Evolutionary conservation across 208 protist species (phyloP), one percentile per base, ranked within the genome.

Genomic region (Leishmania arabica): DNA sequence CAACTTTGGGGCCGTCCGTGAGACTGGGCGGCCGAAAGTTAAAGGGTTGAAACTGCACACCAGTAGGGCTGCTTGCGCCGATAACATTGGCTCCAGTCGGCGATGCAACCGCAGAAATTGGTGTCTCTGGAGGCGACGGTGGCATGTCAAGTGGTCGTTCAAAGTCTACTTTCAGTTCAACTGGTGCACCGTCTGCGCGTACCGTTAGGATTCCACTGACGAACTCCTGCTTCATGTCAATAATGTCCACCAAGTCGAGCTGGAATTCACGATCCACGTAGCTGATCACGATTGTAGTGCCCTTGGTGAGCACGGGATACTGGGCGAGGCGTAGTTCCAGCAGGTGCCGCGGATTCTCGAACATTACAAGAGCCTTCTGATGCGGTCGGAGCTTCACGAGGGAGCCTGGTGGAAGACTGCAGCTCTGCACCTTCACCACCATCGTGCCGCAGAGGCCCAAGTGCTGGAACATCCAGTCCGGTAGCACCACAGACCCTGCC

Each of bases 111-210:
- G 70, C 8, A 21, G 77, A 31, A 3, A 81, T 58, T 27, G 85
- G 80, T 3, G 79, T 78, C 58, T 90, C 78, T 7, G 80, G 80
- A 6, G 92, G 93, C 3, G 91, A 94, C 13, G 89, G 88, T 13
- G 94, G 94, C 94, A 97, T 97, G 83, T 98, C 97, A 3, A 97
- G 84, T 9, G 97, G 97, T 9, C 95, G 85, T 54, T 96, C 96
- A 88, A 99, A 99, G 65, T 99, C 97, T 8, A 99, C 95, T 72
- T 99, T 97, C 65, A 99, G 78, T 85, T 99, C 96, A 34, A 95
- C 95, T 40, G 92, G 90, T 65, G 87, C 79, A 15, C 86, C 86
- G 49, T 96, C 91, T 1, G 91, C 90, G 72, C 98, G 95, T n/a
- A 98, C 94, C 62, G 98, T 99, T 37, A 91, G 91, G 19, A 99